Conservation (phyloP, 495 filamentous ascomycete genomes). For the Penicillium argentinense region DNA sequence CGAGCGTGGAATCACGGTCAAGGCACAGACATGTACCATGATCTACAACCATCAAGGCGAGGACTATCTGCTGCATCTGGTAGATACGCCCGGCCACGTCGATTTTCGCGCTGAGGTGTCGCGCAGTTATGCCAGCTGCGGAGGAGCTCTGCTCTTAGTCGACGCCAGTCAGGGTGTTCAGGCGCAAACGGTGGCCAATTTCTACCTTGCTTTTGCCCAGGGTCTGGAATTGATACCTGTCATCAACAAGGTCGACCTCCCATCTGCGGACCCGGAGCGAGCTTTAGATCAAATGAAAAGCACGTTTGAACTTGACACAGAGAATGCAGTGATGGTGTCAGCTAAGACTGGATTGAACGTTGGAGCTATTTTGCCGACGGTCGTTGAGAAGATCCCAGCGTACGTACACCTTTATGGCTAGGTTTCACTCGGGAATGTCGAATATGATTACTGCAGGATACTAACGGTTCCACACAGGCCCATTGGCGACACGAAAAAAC, state of each 20-base stretch:
- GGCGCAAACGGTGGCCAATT: slow-evolving; percentile 95
- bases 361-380: slow-evolving; percentile 72
- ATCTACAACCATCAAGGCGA: slow-evolving; percentile 81
- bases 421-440: too few species aligned
- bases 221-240: slow-evolving; percentile 84
- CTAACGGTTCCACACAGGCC: slow-evolving; percentile 49
- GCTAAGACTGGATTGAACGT: slow-evolving; percentile 94
- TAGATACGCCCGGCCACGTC: slow-evolving; percentile 96
- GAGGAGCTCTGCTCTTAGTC: slow-evolving; percentile 87
- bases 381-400: slow-evolving; percentile 80
- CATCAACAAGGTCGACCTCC: slow-evolving; percentile 93
- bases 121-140: slow-evolving; percentile 91
- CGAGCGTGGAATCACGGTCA: slow-evolving; percentile 95
- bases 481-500: slow-evolving; percentile 65
- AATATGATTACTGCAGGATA: too few species aligned
- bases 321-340: slow-evolving; percentile 79
- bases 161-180: slow-evolving; percentile 93
- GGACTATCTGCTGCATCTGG: slow-evolving; percentile 91
- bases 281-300: slow-evolving; percentile 81
- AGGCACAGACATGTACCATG: slow-evolving; percentile 98
- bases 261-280: slow-evolving; percentile 78
- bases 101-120: slow-evolving; percentile 97
- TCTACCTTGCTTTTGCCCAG: slow-evolving; percentile 94
- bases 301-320: slow-evolving; percentile 84
- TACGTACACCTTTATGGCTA: slow-evolving; percentile 32